A percentile compares a stretch with the other conserved stretches of the same genome.
Evolutionary conservation across 257 asterid species (phyloP).

Genomic region (Petunia axillaris): DNA sequence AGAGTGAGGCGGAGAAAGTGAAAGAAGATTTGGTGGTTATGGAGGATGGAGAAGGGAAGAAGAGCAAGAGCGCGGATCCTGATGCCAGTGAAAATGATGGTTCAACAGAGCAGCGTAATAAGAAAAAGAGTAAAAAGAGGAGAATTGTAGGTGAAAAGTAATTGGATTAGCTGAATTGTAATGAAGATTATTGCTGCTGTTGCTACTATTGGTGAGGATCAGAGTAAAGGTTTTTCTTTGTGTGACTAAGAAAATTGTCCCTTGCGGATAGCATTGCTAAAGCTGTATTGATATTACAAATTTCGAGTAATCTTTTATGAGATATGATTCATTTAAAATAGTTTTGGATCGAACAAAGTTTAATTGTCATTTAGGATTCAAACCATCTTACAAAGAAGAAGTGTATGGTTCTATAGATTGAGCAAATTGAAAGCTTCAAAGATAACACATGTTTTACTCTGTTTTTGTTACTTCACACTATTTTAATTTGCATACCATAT

Average conservation of each 20-base stretch:
- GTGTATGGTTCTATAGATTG: conserved; percentile 3
- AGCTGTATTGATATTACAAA: not conserved
- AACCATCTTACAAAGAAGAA: not conserved
- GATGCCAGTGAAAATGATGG: conserved; percentile 25
- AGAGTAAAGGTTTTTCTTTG: not conserved
- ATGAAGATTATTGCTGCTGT: not conserved
- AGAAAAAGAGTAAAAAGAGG: conserved; percentile 43
- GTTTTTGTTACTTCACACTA: not conserved
- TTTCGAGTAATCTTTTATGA: not conserved
- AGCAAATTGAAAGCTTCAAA: conserved; percentile 8
- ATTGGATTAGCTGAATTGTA: not conserved
- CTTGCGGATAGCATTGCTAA: not conserved
- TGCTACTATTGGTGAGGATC: not conserved
- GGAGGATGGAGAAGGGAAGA: conserved; percentile 38
- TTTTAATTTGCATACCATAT: not conserved
- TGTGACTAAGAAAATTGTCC: not conserved
- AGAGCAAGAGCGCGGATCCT: conserved; percentile 37
- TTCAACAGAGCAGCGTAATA: conserved; percentile 28
- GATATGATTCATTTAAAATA: conserved; percentile 11
- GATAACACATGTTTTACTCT: not conserved
- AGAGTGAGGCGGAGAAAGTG: conserved; percentile 3
- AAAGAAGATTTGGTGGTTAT: not conserved
- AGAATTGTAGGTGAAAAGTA: conserved; percentile 32
- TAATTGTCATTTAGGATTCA: not conserved
- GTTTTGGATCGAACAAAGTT: not conserved